Evolutionary conservation across 2,329 filamentous ascomycete genomes (phyloP), one percentile per base, ranked within the genome.

Genomic region (Clonostachys rosea): DNA sequence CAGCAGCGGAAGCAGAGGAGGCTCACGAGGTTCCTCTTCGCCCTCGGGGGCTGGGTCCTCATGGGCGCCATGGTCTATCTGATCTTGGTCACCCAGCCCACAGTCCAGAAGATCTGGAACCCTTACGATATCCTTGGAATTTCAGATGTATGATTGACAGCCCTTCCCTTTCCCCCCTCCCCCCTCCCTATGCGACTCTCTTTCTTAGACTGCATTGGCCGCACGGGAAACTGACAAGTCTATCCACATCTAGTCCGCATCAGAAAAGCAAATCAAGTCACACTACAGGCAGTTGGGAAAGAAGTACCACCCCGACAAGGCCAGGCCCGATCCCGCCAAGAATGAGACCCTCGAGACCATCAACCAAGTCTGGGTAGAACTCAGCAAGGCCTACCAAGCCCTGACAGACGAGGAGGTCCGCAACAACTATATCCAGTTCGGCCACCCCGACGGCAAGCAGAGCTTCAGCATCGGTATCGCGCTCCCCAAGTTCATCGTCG

Each of bases 401-500:
- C 80, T 99, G 43, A 99, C 95, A 5, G 94, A 99, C 62, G 95
- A 99, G 70, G 94, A 97, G 40, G 81, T 97, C 51, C 88, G 94
- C 61, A 95, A 95, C 71, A 99, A 99, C 74, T 99, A 89, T 68
- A 84, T 96, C 46, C 88, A 95, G 66, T 99, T 87, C 60, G 94
- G 94, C 47, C 91, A 99, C 66, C 94, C 94, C 7, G 94, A 99
- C 64, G 94, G 94, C 63, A 97, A 96, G 78, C 94, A 99, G 71
- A 92, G 91, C 65, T 94, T 91, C 69, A 96, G 91, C 70, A 97
- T 99, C 61, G 92, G 94, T 54, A 99, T 99, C 55, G 94, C 92
- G 42, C 79, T 99, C 42, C 94, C 94, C 42, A 87, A 94, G 65
- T 89, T 94, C 68, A 91, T 99, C 58, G 80, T 99, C 47, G 87